These are phyloP conservation scores for Aspergillus fructus DNA, from an alignment of 2,329 filamentous ascomycete species.

Conservation along the genomic window DNA sequence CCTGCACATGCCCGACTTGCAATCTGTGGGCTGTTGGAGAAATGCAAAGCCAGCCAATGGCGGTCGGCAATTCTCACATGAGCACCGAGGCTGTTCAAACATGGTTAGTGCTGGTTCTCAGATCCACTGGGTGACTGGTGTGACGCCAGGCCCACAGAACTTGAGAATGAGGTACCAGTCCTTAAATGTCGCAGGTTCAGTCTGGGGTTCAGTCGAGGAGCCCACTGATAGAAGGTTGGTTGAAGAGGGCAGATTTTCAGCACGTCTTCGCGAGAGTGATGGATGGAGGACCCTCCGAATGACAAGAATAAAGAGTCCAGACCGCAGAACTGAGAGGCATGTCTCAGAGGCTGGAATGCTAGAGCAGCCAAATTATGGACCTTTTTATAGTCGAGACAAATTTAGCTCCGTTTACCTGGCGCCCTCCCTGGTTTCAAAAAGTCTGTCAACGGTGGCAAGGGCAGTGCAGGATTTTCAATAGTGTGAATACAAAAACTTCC, in stretches of 20 bases:
- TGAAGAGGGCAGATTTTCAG: not conserved
- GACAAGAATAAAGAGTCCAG: not conserved
- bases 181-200: not conserved
- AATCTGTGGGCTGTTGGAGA: not conserved
- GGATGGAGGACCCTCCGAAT: too few species aligned
- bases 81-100: not conserved
- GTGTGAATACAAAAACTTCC: not conserved
- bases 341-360: not conserved
- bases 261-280: not conserved
- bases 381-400: constrained; percentile 10
- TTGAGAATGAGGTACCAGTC: not conserved
- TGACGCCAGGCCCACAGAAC: not conserved
- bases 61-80: constrained; percentile 4
- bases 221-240: too few species aligned
- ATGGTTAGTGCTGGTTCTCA: not conserved
- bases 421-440: not conserved
- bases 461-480: constrained; percentile 2
- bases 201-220: too few species aligned
- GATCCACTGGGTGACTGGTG: not conserved
- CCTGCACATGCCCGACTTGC: too few species aligned
- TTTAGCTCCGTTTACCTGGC: not conserved
- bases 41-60: constrained; percentile 1
- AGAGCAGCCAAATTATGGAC: constrained; percentile 4
- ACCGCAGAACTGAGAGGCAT: not conserved
- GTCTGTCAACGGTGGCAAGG: not conserved